Evolutionary conservation across 1,139 yeast species (phyloP).

Genomic region (Ogataea hybrid): DNA sequence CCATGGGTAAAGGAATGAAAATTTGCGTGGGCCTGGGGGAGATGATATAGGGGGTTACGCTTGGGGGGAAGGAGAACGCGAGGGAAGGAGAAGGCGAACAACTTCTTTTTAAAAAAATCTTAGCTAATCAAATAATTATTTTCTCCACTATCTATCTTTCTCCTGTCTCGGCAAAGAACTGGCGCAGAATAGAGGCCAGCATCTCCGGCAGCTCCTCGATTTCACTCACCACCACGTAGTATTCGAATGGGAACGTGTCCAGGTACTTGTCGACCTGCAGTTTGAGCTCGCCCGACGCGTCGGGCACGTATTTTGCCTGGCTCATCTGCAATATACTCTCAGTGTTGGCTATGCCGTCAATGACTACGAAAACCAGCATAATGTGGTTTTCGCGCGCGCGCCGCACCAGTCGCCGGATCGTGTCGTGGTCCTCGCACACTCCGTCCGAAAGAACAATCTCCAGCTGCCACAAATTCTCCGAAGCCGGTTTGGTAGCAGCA

Average conservation of each 20-base stretch:
- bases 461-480: slow-evolving; percentile 84
- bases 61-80: slow-evolving; percentile 14
- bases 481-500: slow-evolving; percentile 56
- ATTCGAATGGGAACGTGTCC: slow-evolving; percentile 95
- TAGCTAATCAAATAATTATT: background rate
- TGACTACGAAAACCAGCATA: slow-evolving; percentile 92
- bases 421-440: slow-evolving; percentile 91
- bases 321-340: slow-evolving; percentile 94
- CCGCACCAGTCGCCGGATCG: slow-evolving; percentile 78
- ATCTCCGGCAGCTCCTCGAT: slow-evolving; percentile 89
- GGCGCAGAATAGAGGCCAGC: slow-evolving; percentile 85
- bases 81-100: slow-evolving; percentile 13
- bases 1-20: slow-evolving; percentile 17
- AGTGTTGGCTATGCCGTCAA: slow-evolving; percentile 81
- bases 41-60: background rate
- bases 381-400: slow-evolving; percentile 89
- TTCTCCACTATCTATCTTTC: background rate
- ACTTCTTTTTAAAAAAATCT: background rate
- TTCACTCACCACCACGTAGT: slow-evolving; percentile 89
- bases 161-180: slow-evolving; percentile 78
- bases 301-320: slow-evolving; percentile 79
- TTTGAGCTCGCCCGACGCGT: slow-evolving; percentile 65
- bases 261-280: slow-evolving; percentile 81
- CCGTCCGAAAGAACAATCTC: slow-evolving; percentile 95
- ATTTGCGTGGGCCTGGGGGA: slow-evolving; percentile 7